These are phyloP conservation scores for Piromyces sp. DNA, from an alignment of 192 early-diverging fungal species.

Conservation along the genomic window DNA sequence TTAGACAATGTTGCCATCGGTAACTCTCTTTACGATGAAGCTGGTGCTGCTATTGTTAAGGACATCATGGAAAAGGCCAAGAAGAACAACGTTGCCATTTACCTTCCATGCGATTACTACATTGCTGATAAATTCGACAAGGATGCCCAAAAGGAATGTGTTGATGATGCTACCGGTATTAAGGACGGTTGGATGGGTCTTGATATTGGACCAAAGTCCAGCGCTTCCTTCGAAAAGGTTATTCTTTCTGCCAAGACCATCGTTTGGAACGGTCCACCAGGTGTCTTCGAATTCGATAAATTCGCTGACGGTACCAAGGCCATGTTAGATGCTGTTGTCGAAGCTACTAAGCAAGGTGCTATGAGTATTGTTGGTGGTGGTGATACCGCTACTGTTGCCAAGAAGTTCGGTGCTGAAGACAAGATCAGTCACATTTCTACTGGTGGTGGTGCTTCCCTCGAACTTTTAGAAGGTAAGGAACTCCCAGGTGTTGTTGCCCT, in stretches of 20 bases:
- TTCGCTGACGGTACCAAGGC: conserved; percentile 73
- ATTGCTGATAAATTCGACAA: conserved; percentile 75
- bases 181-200: conserved; percentile 82
- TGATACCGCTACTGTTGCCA: conserved; percentile 92
- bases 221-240: conserved; percentile 43
- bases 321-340: conserved; percentile 68
- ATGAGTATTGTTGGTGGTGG: conserved; percentile 90
- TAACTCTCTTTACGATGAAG: conserved; percentile 74
- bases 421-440: conserved; percentile 89
- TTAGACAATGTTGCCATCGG: conserved; percentile 76
- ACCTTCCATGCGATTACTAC: conserved; percentile 77
- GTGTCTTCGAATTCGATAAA: conserved; percentile 94
- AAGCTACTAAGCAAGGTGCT: conserved; percentile 58
- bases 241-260: conserved; percentile 75
- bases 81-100: conserved; percentile 69
- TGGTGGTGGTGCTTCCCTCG: conserved; percentile 89
- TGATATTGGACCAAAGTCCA: conserved; percentile 71
- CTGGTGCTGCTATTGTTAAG: conserved; percentile 67
- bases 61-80: conserved; percentile 76
- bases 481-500: conserved; percentile 38
- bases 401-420: conserved; percentile 62
- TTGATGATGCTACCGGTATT: conserved; percentile 77
- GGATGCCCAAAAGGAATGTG: conserved; percentile 58
- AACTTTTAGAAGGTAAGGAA: conserved; percentile 90
- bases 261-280: conserved; percentile 94